A percentile compares a stretch with the other conserved stretches of the same genome.
Conservation (phyloP, 78 protist species). For the Pigoraptor vietnamica region DNA sequence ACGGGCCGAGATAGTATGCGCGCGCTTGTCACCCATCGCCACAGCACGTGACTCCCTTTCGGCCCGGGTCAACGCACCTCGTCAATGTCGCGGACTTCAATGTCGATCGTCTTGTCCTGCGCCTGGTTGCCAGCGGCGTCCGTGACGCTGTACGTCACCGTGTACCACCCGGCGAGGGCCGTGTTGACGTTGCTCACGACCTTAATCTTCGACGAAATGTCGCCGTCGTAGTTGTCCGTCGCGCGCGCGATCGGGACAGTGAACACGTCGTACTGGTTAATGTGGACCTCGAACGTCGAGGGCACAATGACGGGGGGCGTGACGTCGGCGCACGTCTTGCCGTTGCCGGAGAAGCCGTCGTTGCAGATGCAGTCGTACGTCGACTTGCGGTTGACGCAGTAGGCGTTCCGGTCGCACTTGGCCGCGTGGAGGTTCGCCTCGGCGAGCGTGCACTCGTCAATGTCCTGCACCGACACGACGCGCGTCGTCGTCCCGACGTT, state of each 20-base stretch:
- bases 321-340: background rate
- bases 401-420: slow-evolving; percentile 11
- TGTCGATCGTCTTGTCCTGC: background rate
- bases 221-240: background rate
- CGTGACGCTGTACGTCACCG: background rate
- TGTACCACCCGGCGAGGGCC: background rate
- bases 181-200: background rate
- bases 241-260: background rate
- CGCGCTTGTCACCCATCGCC: too few species aligned
- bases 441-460: slow-evolving; percentile 16
- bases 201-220: background rate
- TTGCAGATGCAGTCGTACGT: background rate
- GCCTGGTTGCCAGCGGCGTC: background rate
- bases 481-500: background rate
- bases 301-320: background rate
- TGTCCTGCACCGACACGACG: background rate
- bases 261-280: background rate
- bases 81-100: background rate
- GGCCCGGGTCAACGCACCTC: too few species aligned
- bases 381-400: background rate
- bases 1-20: too few species aligned
- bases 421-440: background rate
- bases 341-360: background rate
- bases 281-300: background rate
- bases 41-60: too few species aligned